Base-by-base conservation (phyloP, 1,284 basidiomycete genomes). In the Ceratorhiza oryzae-sativae region DNA sequence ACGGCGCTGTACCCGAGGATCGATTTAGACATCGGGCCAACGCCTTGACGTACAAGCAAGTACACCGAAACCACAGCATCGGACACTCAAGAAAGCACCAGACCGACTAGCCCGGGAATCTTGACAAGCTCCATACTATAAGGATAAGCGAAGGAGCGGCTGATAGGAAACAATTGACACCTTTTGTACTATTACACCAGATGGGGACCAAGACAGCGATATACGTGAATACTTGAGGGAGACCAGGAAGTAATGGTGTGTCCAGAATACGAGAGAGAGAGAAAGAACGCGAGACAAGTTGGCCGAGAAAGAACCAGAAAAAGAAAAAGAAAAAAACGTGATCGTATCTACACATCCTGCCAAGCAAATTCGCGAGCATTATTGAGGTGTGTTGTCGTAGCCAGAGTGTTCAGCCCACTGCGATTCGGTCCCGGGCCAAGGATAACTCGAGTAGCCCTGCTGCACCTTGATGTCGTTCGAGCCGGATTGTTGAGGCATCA, bases 171-270 rank as follows among this genome's bases (percentile, higher is more conserved):
- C 46, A 10, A 27, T 32, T 49, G 48, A 36, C 32, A 32, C n/a
- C n/a, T n/a, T 34, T 67, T 55, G 62, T 67, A 45, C 10, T 56
- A 46, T 48, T 68, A 56, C 65, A 68, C 8, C 15, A 56, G 20
- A 23, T 18, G 30, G 53, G 41, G 34, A 27, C 6, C 32, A 39
- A n/a, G 34, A 53, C 48, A 42, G 48, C 34, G 27, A 67, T 9
- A 46, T n/a, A 46, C n/a, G 45, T n/a, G 42, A 45, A 25, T 49
- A 23, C 23, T 49, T 6, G 20, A 49, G 20, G n/a, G n/a, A n/a
- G n/a, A n/a, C n/a, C n/a, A n/a, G n/a, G n/a, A n/a, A n/a, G n/a
- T n/a, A n/a, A 27, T 39, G 48, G 48, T 4, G 23, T 5, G 48
- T 27, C 20, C 8, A 10, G 25, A 49, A 25, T 4, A 18, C 3